phyloP scores from a whole-genome alignment of 1,139 yeast genomes.

The Scheffersomyces cryptocercus region DNA sequence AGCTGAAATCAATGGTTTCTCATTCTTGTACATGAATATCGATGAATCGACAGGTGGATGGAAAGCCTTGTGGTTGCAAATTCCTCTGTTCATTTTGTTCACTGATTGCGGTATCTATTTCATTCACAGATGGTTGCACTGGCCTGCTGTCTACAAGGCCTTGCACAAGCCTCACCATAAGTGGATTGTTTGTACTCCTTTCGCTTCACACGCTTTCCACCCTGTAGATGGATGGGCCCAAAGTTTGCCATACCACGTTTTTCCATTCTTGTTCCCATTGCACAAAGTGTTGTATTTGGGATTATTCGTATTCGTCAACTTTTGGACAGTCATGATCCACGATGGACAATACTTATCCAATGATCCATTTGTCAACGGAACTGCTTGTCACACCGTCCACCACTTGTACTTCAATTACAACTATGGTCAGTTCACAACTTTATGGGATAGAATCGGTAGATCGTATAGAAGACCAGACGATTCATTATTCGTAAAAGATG shows the following conservation, averaged over 20 bases:
- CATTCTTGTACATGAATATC: constrained; percentile 69
- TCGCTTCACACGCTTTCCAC: constrained; percentile 98
- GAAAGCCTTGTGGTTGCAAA: constrained; percentile 62
- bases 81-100: constrained; percentile 80
- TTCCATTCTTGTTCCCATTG: constrained; percentile 87
- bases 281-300: constrained; percentile 81
- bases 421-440: constrained; percentile 96
- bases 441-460: constrained; percentile 96
- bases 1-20: constrained; percentile 78
- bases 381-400: constrained; percentile 97
- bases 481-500: constrained; percentile 70
- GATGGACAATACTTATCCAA: constrained; percentile 95
- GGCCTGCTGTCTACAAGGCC: constrained; percentile 81
- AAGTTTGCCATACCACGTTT: constrained; percentile 88
- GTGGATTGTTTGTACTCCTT: constrained; percentile 98
- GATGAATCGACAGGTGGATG: constrained; percentile 69
- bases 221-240: constrained; percentile 96
- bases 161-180: constrained; percentile 99
- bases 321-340: constrained; percentile 98
- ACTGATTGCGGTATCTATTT: constrained; percentile 92
- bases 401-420: constrained; percentile 96
- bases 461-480: constrained; percentile 91
- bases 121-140: constrained; percentile 90
- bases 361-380: constrained; percentile 93
- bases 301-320: constrained; percentile 85